A percentile compares a stretch with the other conserved stretches of the same genome.
These are phyloP conservation scores for Mortierella sp. DNA, from an alignment of 371 early-diverging fungal genomes.

Conservation along the genomic window DNA sequence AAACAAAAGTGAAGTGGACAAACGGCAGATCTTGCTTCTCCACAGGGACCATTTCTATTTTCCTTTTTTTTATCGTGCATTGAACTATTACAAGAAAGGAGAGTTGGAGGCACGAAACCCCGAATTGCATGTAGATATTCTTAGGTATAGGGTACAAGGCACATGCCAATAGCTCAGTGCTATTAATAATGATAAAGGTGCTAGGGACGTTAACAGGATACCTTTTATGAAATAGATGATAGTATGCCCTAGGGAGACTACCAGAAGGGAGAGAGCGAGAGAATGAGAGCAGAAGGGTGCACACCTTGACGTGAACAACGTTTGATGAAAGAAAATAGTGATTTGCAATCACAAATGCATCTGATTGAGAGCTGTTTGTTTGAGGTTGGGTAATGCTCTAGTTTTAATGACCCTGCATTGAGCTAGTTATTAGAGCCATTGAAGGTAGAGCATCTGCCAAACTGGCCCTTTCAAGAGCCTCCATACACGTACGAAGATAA, in stretches of 20 bases:
- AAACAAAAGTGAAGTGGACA: background rate
- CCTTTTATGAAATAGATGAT: too few species aligned
- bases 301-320: background rate
- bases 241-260: background rate
- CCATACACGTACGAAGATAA: background rate
- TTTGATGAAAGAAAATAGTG: background rate
- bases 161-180: background rate
- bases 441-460: background rate
- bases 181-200: background rate
- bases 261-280: too few species aligned
- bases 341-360: background rate
- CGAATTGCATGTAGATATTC: background rate
- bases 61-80: too few species aligned
- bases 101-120: too few species aligned
- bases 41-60: background rate
- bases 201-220: too few species aligned
- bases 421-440: slow-evolving; percentile 5
- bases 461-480: background rate
- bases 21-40: background rate
- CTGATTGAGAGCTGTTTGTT: background rate
- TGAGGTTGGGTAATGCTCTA: background rate
- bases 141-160: background rate
- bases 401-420: slow-evolving; percentile 15
- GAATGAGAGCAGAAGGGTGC: background rate
- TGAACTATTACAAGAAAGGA: too few species aligned